These are phyloP conservation scores for Grosmannia huntii DNA, from an alignment of 2,329 filamentous ascomycete species.

Conservation along the genomic window DNA sequence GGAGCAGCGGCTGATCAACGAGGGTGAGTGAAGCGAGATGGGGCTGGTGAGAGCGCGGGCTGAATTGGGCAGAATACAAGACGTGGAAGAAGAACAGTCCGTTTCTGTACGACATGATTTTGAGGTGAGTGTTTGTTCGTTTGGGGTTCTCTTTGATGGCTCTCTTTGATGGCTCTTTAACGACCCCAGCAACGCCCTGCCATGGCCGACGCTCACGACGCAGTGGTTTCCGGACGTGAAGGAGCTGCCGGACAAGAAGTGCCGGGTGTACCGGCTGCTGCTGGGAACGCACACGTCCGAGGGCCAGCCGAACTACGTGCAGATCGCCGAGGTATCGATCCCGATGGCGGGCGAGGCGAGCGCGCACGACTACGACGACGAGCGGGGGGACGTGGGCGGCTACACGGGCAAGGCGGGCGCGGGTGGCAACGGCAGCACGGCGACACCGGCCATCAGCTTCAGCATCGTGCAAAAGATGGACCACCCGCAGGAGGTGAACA, in stretches of 20 bases:
- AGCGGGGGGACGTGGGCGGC: constrained; percentile 84
- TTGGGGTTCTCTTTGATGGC: constrained; percentile 4
- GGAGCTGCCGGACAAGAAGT: constrained; percentile 74
- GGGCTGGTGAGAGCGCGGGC: background rate
- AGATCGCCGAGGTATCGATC: constrained; percentile 88
- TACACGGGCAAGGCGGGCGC: constrained; percentile 52
- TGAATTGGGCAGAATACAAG: constrained; percentile 65
- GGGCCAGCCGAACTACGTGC: constrained; percentile 75
- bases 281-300: constrained; percentile 91
- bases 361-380: constrained; percentile 77
- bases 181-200: constrained; percentile 62
- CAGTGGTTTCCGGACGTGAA: constrained; percentile 98
- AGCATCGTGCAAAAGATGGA: constrained; percentile 91
- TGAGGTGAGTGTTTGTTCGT: constrained; percentile 40
- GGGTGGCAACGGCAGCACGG: constrained; percentile 15
- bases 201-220: constrained; percentile 94
- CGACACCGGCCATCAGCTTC: constrained; percentile 61
- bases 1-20: constrained; percentile 85
- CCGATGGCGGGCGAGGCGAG: constrained; percentile 67
- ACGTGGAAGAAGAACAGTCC: constrained; percentile 99
- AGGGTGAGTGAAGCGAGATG: constrained; percentile 40
- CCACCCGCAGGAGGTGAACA: constrained; percentile 95
- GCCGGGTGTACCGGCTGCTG: constrained; percentile 75
- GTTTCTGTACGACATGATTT: constrained; percentile 95
- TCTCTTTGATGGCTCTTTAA: background rate